Percentiles rank a stretch among this genome's conserved stretches.
These are phyloP conservation scores for Trypethelium eluteriae DNA, from an alignment of 495 filamentous ascomycete species.

Conservation along the genomic window DNA sequence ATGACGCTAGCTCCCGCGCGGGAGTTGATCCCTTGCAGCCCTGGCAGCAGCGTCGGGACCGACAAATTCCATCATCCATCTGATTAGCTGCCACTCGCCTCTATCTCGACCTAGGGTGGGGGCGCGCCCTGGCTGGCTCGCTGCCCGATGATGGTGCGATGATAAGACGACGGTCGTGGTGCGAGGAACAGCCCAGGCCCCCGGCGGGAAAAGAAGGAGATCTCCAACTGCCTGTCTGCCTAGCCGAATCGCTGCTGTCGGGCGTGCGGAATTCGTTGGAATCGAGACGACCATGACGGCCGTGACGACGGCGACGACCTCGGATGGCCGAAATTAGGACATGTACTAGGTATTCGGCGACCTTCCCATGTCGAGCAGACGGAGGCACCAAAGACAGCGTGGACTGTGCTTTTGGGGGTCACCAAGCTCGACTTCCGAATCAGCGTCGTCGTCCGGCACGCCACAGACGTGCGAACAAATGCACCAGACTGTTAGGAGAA, in stretches of 20 bases:
- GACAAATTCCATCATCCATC: not conserved
- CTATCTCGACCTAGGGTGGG: not conserved
- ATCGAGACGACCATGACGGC: not conserved
- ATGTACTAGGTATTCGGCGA: no score
- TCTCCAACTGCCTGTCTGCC: not conserved
- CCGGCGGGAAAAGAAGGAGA: not conserved
- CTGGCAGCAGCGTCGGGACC: conserved; percentile 1
- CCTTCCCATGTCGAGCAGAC: no score
- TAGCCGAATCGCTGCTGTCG: not conserved
- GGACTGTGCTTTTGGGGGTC: not conserved
- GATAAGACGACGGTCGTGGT: not conserved
- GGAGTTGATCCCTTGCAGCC: conserved; percentile 10
- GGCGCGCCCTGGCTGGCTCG: no score
- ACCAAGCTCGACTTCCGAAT: not conserved
- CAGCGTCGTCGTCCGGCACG: not conserved
- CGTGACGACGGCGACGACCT: no score
- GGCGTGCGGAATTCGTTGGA: not conserved
- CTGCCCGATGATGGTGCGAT: not conserved
- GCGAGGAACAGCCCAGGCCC: not conserved
- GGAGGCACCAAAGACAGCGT: not conserved
- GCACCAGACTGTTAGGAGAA: no score
- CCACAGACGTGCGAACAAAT: no score
- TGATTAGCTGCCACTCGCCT: no score
- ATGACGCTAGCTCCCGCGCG: conserved; percentile 8
- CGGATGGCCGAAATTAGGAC: no score